These are phyloP conservation scores for Hypoxylon fragiforme DNA, from an alignment of 495 filamentous ascomycete genomes.

Conservation along the genomic window DNA sequence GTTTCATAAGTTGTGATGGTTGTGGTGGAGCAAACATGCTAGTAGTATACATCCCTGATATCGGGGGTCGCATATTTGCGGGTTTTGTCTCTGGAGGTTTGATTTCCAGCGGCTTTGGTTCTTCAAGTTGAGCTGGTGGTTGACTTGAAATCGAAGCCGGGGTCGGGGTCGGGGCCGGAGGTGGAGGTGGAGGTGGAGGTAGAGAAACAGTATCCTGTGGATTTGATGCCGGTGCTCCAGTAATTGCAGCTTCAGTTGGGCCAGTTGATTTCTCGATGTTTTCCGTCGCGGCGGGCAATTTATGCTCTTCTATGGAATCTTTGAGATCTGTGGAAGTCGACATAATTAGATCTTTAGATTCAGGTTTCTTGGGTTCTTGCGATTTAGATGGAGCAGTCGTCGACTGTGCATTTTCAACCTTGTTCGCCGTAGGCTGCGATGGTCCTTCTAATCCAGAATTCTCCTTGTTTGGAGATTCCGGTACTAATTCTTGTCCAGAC, in stretches of 20 bases:
- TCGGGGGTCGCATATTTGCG: constrained; percentile 32
- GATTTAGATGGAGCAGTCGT: not conserved
- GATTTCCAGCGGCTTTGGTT: constrained; percentile 24
- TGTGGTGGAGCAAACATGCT: constrained; percentile 41
- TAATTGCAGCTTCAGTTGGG: not conserved
- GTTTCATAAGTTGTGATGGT: constrained; percentile 35
- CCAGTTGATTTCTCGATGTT: not conserved
- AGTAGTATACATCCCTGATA: constrained; percentile 30
- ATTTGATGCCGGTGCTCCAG: not conserved
- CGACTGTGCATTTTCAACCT: constrained; percentile 20
- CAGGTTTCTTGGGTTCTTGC: constrained; percentile 5
- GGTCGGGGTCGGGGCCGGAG: not conserved
- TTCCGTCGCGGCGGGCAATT: not conserved
- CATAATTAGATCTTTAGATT: constrained; percentile 7
- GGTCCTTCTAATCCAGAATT: constrained; percentile 32
- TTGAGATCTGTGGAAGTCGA: constrained; percentile 1
- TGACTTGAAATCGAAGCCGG: constrained; percentile 4
- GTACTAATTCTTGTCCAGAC: constrained; percentile 24
- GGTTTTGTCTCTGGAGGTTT: constrained; percentile 23
- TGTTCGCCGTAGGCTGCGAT: constrained; percentile 23
- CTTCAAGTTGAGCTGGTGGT: constrained; percentile 18
- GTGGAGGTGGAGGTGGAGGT: too few relatives aligned
- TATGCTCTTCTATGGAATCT: constrained; percentile 1
- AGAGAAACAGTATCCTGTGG: constrained; percentile 9
- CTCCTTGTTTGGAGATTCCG: constrained; percentile 34